Evolutionary conservation across 108 stramenopile species (phyloP), one percentile per base, ranked within the genome.

Genomic region (Cyclostephanos tholiformis): DNA sequence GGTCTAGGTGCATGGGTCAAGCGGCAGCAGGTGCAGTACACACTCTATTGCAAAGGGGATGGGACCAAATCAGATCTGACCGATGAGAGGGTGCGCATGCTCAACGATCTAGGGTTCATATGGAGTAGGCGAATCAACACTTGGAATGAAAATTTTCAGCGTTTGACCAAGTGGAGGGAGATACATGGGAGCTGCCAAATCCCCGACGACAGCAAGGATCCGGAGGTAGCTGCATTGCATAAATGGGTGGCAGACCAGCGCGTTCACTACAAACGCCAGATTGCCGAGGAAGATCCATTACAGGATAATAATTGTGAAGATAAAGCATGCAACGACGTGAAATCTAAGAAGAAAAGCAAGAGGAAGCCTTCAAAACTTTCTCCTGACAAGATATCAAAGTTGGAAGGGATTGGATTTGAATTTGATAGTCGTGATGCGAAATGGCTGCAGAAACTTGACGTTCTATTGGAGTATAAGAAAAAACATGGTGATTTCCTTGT

Each of bases 241-340:
- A 79, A 72, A 64, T 79, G 78, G 78, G 70, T 77, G 26, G 63
- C 77, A 19, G 77, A 77, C 56, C 77, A 77, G 60, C 69, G 77
- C 55, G 56, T 64, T 23, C 57, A 71, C 57, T 77, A 77, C 57
- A 77, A 77, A 36, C 77, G 77, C 14, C 65, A 77, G 11, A 27
- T 71, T 48, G 41, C 63, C 38, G 77, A 77, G 46, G 69, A 65
- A 17, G 70, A 69, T 16, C 30, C 67, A 38, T 11, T n/a, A n/a
- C 32, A 53, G 35, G 26, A 27, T 17, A 67, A 52, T 8, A 30
- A 32, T 30, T 59, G 22, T 19, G 50, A 25, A 35, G 53, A 38
- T 23, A 56, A 36, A 35, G 46, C 19, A 43, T 57, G 22, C 43
- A 49, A 38, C 52, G 64, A 67, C 49, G 60, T 32, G 19, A 25